phyloP scores from a whole-genome alignment of 1,284 basidiomycete species.

The Malassezia vespertilionis region DNA sequence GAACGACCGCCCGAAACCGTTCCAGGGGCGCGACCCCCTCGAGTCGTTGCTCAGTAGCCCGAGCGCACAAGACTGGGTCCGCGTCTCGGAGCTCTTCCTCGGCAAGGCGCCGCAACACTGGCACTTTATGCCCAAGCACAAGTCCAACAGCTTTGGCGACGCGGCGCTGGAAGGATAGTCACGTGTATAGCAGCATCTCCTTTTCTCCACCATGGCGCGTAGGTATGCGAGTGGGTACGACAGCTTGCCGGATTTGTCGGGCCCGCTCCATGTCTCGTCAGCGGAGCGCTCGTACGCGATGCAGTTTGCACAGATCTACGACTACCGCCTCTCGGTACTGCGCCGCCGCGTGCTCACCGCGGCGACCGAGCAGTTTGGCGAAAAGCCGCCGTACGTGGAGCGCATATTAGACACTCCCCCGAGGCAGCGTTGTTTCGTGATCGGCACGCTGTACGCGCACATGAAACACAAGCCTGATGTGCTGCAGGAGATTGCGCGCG shows the following conservation, averaged over 20 bases:
- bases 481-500: conserved; percentile 80
- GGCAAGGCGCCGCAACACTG: conserved; percentile 57
- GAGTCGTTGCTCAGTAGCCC: conserved; percentile 67
- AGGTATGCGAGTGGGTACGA: conserved; percentile 1
- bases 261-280: conserved; percentile 28
- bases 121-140: conserved; percentile 53
- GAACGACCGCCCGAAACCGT: conserved; percentile 81
- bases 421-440: conserved; percentile 72
- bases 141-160: conserved; percentile 23
- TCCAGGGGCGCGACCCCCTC: conserved; percentile 72
- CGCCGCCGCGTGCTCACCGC: conserved; percentile 29
- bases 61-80: conserved; percentile 83
- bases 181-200: not conserved
- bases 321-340: conserved; percentile 42
- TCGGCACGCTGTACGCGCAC: conserved; percentile 92
- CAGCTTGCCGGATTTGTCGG: conserved; percentile 19
- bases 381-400: conserved; percentile 53
- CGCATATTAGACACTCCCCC: conserved; percentile 80
- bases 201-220: not conserved
- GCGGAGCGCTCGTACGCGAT: conserved; percentile 31
- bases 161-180: conserved; percentile 9
- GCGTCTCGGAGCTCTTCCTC: conserved; percentile 85
- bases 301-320: conserved; percentile 44
- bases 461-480: conserved; percentile 98
- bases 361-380: conserved; percentile 22